These are phyloP conservation scores for Daldinia vernicosa DNA, from an alignment of 495 filamentous ascomycete species.

Conservation along the genomic window DNA sequence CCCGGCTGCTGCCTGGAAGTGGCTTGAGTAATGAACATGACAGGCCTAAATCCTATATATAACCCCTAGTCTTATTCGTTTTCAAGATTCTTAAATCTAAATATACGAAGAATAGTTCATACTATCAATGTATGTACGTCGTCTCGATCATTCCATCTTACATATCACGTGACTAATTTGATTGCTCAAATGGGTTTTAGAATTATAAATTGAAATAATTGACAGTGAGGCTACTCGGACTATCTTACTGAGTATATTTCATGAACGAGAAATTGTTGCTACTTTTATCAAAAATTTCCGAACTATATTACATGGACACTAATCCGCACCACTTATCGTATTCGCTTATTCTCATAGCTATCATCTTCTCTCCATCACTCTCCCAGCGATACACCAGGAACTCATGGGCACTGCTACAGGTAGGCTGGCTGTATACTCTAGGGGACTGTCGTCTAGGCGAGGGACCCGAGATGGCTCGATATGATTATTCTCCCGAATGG, in stretches of 20 bases:
- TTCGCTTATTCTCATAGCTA: not conserved
- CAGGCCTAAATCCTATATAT: not conserved
- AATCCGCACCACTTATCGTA: not conserved
- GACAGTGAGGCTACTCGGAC: not conserved
- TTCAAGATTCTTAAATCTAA: not conserved
- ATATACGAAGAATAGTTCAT: not conserved
- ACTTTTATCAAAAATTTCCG: not conserved
- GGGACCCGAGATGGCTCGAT: not conserved
- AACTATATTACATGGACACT: not conserved
- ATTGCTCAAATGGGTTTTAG: not conserved
- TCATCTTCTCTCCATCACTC: not conserved
- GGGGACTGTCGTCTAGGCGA: not conserved
- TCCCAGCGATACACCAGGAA: not conserved
- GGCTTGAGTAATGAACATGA: not conserved
- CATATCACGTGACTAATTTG: not conserved
- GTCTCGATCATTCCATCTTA: not conserved
- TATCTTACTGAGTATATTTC: not conserved
- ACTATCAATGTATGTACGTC: not conserved
- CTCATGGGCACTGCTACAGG: not conserved
- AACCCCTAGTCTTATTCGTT: not conserved
- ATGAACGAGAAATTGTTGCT: not conserved
- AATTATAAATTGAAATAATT: too few relatives aligned
- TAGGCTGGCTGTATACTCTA: not conserved
- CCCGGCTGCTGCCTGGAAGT: not conserved
- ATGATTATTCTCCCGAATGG: not conserved